These are phyloP conservation scores for Magnolia changhungtana DNA, from an alignment of 164 flowering plant genomes.

Conservation along the genomic window DNA sequence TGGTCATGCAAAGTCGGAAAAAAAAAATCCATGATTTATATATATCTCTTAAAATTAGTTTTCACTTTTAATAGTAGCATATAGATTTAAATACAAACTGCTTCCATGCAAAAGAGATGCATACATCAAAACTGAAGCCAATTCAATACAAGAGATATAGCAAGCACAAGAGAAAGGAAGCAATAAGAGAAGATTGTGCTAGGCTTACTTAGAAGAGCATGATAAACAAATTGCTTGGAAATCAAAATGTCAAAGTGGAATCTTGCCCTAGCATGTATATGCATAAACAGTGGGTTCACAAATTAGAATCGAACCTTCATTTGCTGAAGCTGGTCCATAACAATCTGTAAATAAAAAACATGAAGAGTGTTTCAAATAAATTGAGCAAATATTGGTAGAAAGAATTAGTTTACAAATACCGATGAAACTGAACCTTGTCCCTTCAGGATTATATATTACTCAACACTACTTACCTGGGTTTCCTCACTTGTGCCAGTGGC, in stretches of 20 bases:
- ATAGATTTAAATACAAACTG: no score
- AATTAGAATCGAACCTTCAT: constrained; percentile 53
- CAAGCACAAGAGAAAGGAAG: neutral
- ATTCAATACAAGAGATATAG: neutral
- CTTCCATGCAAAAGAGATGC: no score
- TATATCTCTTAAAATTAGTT: no score
- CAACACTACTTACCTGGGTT: constrained; percentile 53
- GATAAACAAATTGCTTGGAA: neutral
- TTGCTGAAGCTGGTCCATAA: constrained; percentile 56
- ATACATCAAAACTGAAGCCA: neutral
- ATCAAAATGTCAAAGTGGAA: neutral
- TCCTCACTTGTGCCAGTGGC: constrained; percentile 74
- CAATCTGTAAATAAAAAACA: constrained; percentile 41
- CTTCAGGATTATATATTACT: neutral
- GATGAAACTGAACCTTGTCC: neutral
- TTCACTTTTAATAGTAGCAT: no score
- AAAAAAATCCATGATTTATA: no score
- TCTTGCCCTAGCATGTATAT: neutral
- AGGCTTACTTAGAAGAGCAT: neutral
- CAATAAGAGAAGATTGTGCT: neutral
- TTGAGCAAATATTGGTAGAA: neutral
- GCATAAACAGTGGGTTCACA: neutral
- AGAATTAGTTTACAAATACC: neutral
- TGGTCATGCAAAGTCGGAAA: no score
- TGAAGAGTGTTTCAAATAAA: constrained; percentile 7